These are phyloP conservation scores for Onygenales sp. DNA, from an alignment of 2,329 filamentous ascomycete species.

Conservation along the genomic window DNA sequence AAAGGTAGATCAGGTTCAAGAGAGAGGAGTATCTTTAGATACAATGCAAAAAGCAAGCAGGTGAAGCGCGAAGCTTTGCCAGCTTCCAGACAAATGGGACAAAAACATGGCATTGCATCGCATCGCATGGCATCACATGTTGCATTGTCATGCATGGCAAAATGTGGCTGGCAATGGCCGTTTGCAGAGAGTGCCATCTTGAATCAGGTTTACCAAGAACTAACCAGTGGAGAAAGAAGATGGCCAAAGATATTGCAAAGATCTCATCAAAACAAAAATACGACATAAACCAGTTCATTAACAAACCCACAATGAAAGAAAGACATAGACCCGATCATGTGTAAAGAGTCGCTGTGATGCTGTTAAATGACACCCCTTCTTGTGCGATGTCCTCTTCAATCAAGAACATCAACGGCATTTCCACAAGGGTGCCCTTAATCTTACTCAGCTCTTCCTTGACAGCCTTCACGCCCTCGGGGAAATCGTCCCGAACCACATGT, in stretches of 20 bases:
- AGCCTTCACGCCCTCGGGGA: slow-evolving; percentile 61
- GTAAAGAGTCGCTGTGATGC: slow-evolving; percentile 63
- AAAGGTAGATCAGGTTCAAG: no score
- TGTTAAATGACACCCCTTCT: slow-evolving; percentile 64
- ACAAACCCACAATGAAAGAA: background rate
- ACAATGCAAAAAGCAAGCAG: no score
- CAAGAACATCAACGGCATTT: slow-evolving; percentile 87
- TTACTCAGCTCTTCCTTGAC: slow-evolving; percentile 60
- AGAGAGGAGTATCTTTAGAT: no score
- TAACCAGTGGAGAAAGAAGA: background rate
- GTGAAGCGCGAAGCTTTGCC: no score
- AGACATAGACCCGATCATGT: slow-evolving; percentile 35
- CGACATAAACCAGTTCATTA: background rate
- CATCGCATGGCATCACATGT: no score
- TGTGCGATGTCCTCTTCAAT: slow-evolving; percentile 79
- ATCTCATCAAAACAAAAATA: background rate
- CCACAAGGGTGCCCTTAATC: slow-evolving; percentile 63
- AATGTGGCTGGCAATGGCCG: no score
- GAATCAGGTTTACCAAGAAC: background rate
- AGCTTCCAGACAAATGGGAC: no score
- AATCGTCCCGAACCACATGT: slow-evolving; percentile 74
- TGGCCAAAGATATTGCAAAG: background rate
- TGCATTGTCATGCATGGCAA: no score
- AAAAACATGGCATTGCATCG: no score
- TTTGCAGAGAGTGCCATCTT: no score